phyloP scores from a whole-genome alignment of 2,329 filamentous ascomycete species.

The Huntiella bhutanensis region DNA sequence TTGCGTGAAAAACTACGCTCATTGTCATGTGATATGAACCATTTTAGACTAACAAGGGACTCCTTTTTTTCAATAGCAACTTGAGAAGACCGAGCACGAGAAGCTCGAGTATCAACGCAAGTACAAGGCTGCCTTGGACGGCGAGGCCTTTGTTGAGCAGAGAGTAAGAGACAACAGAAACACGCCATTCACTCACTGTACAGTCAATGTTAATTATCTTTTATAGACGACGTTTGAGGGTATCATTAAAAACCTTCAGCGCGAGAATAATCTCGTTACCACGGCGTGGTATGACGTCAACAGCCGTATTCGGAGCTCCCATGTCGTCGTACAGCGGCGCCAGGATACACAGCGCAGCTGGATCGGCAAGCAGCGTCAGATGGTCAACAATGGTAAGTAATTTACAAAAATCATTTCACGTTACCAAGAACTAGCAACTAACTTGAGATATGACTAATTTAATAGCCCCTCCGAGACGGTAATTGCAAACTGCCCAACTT shows the following conservation, averaged over 20 bases:
- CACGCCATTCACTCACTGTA: neutral
- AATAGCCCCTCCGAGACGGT: slow-evolving; percentile 11
- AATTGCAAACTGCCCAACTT: slow-evolving; percentile 1
- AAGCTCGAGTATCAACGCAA: slow-evolving; percentile 35
- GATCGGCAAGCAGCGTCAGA: slow-evolving; percentile 64
- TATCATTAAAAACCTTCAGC: slow-evolving; percentile 48
- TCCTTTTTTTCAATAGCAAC: slow-evolving; percentile 26
- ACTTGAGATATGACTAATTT: neutral
- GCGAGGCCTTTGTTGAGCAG: slow-evolving; percentile 28
- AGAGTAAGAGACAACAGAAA: slow-evolving; percentile 26
- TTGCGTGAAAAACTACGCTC: neutral
- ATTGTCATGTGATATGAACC: neutral
- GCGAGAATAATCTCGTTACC: slow-evolving; percentile 60
- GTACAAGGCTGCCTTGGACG: slow-evolving; percentile 32
- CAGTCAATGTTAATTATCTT: neutral
- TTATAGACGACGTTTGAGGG: slow-evolving; percentile 31
- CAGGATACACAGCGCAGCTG: slow-evolving; percentile 62
- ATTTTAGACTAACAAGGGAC: slow-evolving; percentile 12
- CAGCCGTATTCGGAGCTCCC: slow-evolving; percentile 62
- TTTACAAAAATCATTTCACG: slow-evolving; percentile 19
- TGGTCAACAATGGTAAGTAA: slow-evolving; percentile 30
- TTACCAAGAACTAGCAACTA: neutral
- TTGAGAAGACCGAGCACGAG: slow-evolving; percentile 37
- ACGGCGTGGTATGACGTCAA: slow-evolving; percentile 79
- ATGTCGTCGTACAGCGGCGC: slow-evolving; percentile 56